Percentiles rank a stretch among this genome's conserved stretches.
Evolutionary conservation across 140 eudicot genomes (phyloP).

Genomic region (Ambrosia hybrid): DNA sequence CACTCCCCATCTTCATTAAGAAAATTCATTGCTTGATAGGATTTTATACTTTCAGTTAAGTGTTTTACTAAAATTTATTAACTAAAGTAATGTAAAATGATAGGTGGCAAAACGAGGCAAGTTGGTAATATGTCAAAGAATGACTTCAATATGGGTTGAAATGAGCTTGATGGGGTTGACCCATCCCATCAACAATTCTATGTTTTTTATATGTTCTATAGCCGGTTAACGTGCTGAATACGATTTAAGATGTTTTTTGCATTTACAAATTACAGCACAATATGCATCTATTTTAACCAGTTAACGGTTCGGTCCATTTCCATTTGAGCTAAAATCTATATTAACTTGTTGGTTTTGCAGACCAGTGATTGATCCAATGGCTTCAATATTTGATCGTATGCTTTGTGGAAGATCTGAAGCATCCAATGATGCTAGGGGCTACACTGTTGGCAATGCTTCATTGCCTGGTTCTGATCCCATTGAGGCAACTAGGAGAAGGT

Average conservation of each 20-base stretch:
- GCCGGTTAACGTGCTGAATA: neutral
- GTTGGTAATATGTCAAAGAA: too few relatives aligned
- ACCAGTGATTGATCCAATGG: constrained; percentile 87
- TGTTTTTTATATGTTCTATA: too few relatives aligned
- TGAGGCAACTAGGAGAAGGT: constrained; percentile 98
- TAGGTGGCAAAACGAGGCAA: too few relatives aligned
- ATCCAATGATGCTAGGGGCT: constrained; percentile 55
- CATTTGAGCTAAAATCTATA: neutral
- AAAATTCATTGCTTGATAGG: too few relatives aligned
- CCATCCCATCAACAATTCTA: neutral
- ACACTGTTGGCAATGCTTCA: constrained; percentile 56
- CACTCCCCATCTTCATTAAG: too few relatives aligned
- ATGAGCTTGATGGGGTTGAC: too few relatives aligned
- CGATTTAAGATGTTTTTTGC: constrained; percentile 6
- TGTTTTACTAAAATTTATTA: too few relatives aligned
- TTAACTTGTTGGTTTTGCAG: constrained; percentile 41
- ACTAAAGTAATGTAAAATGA: too few relatives aligned
- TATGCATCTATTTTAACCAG: neutral
- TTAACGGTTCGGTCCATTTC: neutral
- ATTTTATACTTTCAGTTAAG: too few relatives aligned
- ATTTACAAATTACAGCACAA: neutral
- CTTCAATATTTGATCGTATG: constrained; percentile 75
- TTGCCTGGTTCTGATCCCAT: constrained; percentile 97
- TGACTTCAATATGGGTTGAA: too few relatives aligned
- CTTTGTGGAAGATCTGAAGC: constrained; percentile 81